Evolutionary conservation across 768 basidiomycete species (phyloP).

Genomic region (Amylocystis lapponica): DNA sequence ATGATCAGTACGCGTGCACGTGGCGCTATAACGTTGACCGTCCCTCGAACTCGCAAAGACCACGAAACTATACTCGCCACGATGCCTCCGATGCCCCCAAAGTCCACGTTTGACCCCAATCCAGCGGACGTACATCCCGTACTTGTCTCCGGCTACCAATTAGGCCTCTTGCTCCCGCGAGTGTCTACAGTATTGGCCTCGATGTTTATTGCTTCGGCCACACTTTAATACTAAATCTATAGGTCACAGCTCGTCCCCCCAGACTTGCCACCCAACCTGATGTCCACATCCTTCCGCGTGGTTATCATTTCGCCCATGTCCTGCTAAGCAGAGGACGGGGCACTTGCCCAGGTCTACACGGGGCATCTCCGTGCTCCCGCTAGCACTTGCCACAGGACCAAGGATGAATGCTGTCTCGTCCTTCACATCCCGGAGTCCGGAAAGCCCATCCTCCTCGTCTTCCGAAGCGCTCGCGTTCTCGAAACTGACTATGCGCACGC

Average conservation of each 20-base stretch:
- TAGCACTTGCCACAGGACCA: not conserved
- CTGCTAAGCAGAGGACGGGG: slow-evolving; percentile 38
- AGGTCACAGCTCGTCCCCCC: slow-evolving; percentile 27
- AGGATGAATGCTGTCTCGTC: slow-evolving; percentile 24
- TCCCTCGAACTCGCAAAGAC: too few species aligned
- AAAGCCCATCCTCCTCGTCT: slow-evolving; percentile 14
- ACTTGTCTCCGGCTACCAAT: too few species aligned
- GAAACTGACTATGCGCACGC: slow-evolving; percentile 39
- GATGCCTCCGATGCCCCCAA: too few species aligned
- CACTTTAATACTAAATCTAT: too few species aligned
- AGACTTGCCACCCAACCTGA: slow-evolving; percentile 25
- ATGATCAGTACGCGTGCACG: too few species aligned
- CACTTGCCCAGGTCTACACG: slow-evolving; percentile 6
- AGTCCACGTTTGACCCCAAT: too few species aligned
- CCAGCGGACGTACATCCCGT: too few species aligned
- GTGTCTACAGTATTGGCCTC: too few species aligned
- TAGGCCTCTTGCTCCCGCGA: too few species aligned
- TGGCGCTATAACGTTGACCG: too few species aligned
- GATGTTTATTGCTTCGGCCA: too few species aligned
- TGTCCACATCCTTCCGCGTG: slow-evolving; percentile 37
- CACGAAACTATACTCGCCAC: too few species aligned
- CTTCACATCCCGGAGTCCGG: slow-evolving; percentile 29
- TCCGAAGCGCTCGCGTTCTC: slow-evolving; percentile 17
- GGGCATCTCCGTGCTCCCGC: not conserved
- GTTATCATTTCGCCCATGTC: slow-evolving; percentile 15